Base-by-base conservation (phyloP, 768 basidiomycete species). In the Amanita molliuscula region DNA sequence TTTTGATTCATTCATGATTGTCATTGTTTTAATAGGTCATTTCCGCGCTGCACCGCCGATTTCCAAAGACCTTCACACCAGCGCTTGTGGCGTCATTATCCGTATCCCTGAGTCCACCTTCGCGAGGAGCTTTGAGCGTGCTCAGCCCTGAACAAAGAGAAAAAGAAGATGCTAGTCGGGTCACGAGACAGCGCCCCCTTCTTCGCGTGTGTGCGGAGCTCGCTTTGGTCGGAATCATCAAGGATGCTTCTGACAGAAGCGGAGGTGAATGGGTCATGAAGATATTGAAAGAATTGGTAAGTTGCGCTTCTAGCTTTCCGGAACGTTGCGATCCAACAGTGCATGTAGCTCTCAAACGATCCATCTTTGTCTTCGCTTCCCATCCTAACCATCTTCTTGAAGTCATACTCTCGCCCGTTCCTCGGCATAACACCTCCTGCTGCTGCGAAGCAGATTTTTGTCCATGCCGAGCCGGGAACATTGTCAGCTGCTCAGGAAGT, bases 261-360 rank as follows among this genome's bases (percentile, higher is more conserved):
- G 84, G 81, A 35, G 84, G 88, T 43, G 88, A 93, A 65, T 88
- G 87, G 79, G 78, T 95, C n/a, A 88, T 90, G 79, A 91, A 86
- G 57, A 73, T 77, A 0, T 55, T 95, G 50, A 88, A 83, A 59
- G 91, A 92, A 46, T 67, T 99, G 62, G 95, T 94, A 62, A 54
- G 80, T 72, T 18, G 33, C 47, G 26, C 21, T 35, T 42, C 35
- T 28, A 13, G 41, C 15, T 38, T 33, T 47, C 34, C 37, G 10
- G 25, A 6, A 35, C 26, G 44, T 23, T 43, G 47, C 31, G 28
- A 20, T 52, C 59, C 48, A 55, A 41, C 44, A 20, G 16, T 40
- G 53, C 34, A 50, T 54, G 23, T 56, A 97, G 93, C 67, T 97
- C 40, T 88, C 89, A 1, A 87, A 86, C 61, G 94, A 97, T 60